phyloP scores from a whole-genome alignment of 176 grass and related monocot genomes.

The Triticum dicoccoides region DNA sequence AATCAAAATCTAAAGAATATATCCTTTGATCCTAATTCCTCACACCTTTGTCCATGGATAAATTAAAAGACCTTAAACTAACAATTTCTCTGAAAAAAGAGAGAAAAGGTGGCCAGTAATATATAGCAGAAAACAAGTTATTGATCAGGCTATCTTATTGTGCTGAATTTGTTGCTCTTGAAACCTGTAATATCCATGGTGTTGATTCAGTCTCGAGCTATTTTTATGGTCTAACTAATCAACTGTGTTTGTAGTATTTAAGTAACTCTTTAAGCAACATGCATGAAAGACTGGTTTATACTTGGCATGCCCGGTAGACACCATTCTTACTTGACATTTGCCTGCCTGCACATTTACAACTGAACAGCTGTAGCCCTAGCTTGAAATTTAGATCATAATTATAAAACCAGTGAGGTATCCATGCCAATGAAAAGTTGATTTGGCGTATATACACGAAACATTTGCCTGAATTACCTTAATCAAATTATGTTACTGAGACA shows the following conservation, averaged over 20 bases:
- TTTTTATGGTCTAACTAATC: background rate
- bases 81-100: background rate
- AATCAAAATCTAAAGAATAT: constrained; percentile 51
- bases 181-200: background rate
- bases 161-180: background rate
- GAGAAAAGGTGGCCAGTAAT: background rate
- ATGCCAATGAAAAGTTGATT: constrained; percentile 13
- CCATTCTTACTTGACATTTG: background rate
- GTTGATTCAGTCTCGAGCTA: constrained; percentile 3
- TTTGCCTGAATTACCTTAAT: constrained; percentile 3
- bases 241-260: background rate
- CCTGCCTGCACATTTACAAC: constrained; percentile 5
- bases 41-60: constrained; percentile 23
- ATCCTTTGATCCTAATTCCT: constrained; percentile 22
- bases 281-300: background rate
- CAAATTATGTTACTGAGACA: constrained; percentile 8
- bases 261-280: background rate
- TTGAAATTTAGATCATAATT: background rate
- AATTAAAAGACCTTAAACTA: background rate
- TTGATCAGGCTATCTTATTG: constrained; percentile 4
- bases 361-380: background rate
- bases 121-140: constrained; percentile 5
- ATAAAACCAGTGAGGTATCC: background rate
- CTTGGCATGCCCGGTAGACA: background rate
- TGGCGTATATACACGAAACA: background rate